Percentiles rank a stretch among this genome's conserved stretches.
phyloP scores from a whole-genome alignment of 2,329 filamentous ascomycete genomes.

The Ceratocystis albifundus region DNA sequence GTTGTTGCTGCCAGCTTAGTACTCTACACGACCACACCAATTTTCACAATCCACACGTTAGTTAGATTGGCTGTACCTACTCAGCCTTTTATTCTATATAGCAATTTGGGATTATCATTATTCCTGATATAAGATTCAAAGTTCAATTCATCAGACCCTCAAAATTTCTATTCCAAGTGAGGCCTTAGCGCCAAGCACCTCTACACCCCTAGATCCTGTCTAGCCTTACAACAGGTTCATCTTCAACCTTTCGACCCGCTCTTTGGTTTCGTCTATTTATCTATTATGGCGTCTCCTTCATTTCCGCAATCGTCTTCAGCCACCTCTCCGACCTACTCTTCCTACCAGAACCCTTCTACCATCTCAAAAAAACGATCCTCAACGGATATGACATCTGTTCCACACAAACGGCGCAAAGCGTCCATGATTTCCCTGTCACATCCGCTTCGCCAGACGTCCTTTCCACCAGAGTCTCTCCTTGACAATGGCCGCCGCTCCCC shows the following conservation, averaged over 20 bases:
- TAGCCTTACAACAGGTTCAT: not conserved
- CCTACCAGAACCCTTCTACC: constrained; percentile 39
- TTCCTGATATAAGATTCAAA: not conserved
- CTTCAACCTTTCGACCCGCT: constrained; percentile 7
- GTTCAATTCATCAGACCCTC: not conserved
- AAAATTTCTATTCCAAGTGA: not conserved
- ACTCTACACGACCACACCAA: not conserved
- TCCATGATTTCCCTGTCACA: constrained; percentile 53
- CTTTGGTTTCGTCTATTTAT: not conserved
- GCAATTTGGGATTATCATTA: not conserved
- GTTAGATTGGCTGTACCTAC: too few relatives aligned
- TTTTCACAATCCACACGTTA: not conserved
- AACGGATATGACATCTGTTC: constrained; percentile 39
- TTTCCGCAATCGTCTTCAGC: constrained; percentile 40
- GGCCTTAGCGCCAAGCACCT: constrained; percentile 2
- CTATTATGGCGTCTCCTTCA: constrained; percentile 46
- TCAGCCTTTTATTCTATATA: too few relatives aligned
- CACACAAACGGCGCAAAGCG: constrained; percentile 58
- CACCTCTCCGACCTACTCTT: constrained; percentile 45
- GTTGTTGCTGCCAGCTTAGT: not conserved
- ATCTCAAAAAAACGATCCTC: constrained; percentile 49
- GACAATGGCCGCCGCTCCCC: constrained; percentile 43
- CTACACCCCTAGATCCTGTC: not conserved
- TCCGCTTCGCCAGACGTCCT: constrained; percentile 69
- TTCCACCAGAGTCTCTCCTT: constrained; percentile 47